These are phyloP conservation scores for Pythium rishiriense DNA, from an alignment of 352 stramenopile genomes.

Conservation along the genomic window DNA sequence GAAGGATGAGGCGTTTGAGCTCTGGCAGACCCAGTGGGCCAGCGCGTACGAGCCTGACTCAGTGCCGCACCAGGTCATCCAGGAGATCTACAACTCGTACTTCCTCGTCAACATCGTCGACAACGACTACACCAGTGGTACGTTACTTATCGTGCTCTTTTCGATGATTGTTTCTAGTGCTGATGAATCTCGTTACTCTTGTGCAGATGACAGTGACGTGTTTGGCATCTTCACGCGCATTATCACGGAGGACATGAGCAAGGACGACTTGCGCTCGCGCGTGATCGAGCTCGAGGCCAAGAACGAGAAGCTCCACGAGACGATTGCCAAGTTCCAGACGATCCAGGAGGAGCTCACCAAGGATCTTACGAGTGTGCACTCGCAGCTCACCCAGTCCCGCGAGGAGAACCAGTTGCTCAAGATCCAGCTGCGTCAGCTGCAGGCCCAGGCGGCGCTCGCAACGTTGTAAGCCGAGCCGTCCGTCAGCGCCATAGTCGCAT, in stretches of 20 bases:
- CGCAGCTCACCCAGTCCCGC: conserved; percentile 43
- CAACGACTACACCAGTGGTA: conserved; percentile 93
- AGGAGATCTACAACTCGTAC: conserved; percentile 94
- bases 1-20: conserved; percentile 96
- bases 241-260: conserved; percentile 82
- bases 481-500: not conserved
- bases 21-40: conserved; percentile 98
- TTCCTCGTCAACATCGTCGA: conserved; percentile 98
- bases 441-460: conserved; percentile 55
- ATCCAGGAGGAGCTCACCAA: conserved; percentile 58
- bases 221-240: conserved; percentile 84
- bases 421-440: conserved; percentile 60
- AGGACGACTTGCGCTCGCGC: conserved; percentile 64
- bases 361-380: conserved; percentile 54
- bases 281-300: conserved; percentile 70
- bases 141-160: not conserved
- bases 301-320: conserved; percentile 81
- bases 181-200: not conserved
- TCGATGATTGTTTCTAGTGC: not conserved
- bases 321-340: conserved; percentile 61
- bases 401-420: conserved; percentile 65
- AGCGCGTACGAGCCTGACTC: conserved; percentile 92
- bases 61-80: conserved; percentile 50
- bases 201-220: conserved; percentile 71
- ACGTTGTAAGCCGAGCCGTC: conserved; percentile 28